These are phyloP conservation scores for Euphorbia schlechtendalii DNA, from an alignment of 441 rosid genomes.

Conservation along the genomic window DNA sequence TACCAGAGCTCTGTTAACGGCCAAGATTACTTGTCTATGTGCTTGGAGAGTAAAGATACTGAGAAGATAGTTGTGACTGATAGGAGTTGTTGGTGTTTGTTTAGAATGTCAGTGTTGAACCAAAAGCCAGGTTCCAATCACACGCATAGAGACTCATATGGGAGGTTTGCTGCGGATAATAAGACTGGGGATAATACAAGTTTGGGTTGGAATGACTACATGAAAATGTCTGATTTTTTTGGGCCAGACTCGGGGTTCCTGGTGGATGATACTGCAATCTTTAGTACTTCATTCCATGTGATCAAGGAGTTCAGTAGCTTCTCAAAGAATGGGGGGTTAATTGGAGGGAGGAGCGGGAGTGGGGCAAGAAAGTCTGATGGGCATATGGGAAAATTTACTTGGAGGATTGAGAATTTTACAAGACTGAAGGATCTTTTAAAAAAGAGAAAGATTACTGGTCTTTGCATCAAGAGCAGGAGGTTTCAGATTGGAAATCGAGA, in stretches of 20 bases:
- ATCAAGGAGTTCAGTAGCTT: slow-evolving; percentile 87
- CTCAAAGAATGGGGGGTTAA: slow-evolving; percentile 58
- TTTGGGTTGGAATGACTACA: slow-evolving; percentile 96
- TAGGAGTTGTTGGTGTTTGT: slow-evolving; percentile 95
- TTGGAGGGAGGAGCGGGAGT: slow-evolving; percentile 60
- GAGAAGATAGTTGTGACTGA: slow-evolving; percentile 55
- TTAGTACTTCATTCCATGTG: slow-evolving; percentile 93
- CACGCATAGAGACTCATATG: slow-evolving; percentile 90
- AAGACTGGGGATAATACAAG: slow-evolving; percentile 97
- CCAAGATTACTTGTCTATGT: slow-evolving; percentile 82
- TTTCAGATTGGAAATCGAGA: slow-evolving; percentile 99
- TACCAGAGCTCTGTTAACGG: slow-evolving; percentile 83
- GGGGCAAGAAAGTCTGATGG: slow-evolving; percentile 88
- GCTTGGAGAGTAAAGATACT: slow-evolving; percentile 93
- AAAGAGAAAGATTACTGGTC: slow-evolving; percentile 97
- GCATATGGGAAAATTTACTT: slow-evolving; percentile 81
- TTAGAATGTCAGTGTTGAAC: slow-evolving; percentile 87
- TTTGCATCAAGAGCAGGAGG: slow-evolving; percentile 95
- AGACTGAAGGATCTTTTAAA: slow-evolving; percentile 90
- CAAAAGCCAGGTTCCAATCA: slow-evolving; percentile 83
- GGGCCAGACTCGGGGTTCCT: slow-evolving; percentile 67
- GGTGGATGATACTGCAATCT: slow-evolving; percentile 80
- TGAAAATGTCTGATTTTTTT: slow-evolving; percentile 90
- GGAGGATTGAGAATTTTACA: slow-evolving; percentile 93
- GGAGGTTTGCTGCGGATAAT: slow-evolving; percentile 92